These are phyloP conservation scores for Boletus edulis DNA, from an alignment of 768 basidiomycete genomes.

Conservation along the genomic window DNA sequence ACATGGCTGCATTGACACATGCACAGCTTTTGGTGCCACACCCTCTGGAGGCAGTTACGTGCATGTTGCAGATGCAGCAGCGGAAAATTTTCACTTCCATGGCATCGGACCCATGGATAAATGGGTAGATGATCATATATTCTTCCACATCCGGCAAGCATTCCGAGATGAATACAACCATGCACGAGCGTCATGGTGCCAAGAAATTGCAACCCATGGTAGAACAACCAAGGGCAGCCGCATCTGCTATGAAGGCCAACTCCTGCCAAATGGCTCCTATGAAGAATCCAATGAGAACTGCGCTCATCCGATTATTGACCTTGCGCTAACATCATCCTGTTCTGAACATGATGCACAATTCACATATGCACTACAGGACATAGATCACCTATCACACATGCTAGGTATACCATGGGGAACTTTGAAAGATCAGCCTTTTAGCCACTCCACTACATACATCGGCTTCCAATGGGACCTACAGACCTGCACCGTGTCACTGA, in stretches of 20 bases:
- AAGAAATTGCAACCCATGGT: too few relatives aligned
- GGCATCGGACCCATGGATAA: neutral
- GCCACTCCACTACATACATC: neutral
- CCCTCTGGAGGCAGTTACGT: neutral
- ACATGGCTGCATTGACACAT: neutral
- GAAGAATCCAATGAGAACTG: neutral
- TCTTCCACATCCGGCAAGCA: too few relatives aligned
- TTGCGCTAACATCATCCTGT: accelerated
- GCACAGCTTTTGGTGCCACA: neutral
- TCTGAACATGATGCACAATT: neutral
- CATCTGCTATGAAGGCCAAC: too few relatives aligned
- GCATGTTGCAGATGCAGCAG: neutral
- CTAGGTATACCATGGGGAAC: neutral
- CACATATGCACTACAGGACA: neutral
- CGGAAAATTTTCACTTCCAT: neutral
- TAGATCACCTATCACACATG: neutral
- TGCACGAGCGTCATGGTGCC: too few relatives aligned
- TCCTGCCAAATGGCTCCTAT: neutral
- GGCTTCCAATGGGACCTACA: neutral
- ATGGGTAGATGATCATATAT: too few relatives aligned
- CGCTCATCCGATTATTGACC: neutral
- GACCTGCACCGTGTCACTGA: too few relatives aligned
- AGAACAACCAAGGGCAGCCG: too few relatives aligned
- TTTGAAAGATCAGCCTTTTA: neutral
- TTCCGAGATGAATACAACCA: too few relatives aligned